Evolutionary conservation across 805 yeast species (phyloP), one percentile per base, ranked within the genome.

Genomic region (Saccharomyces paradoxus): DNA sequence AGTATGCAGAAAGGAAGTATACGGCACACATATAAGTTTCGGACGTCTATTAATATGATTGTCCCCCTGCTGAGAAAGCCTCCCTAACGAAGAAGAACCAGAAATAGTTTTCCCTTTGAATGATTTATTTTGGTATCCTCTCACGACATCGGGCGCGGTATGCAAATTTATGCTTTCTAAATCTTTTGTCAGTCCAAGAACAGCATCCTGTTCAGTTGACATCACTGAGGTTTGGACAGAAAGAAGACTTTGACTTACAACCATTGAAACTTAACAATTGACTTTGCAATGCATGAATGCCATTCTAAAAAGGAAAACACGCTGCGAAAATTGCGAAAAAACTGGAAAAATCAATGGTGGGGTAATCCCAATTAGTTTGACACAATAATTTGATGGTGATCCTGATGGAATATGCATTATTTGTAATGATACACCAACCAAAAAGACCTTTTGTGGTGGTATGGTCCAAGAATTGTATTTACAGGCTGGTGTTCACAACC

Each of bases 1-100:
- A 17, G 50, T 44, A 41, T 60, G 63, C 27, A 52, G 21, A 48
- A 57, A 54, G 8, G n/a, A 29, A n/a, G 46, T 37, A 31, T 48
- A 53, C 41, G 53, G 51, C 4, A 53, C 22, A 30, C 8, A 17
- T 41, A 8, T 37, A 21, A 17, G 17, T 37, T 17, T n/a, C 17
- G 44, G 12, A 9, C 22, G 5, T 37, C 24, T 10, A 7, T 37
- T 21, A 1, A 6, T 9, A 37, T 37, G 4, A 3, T n/a, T 17
- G 8, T 37, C 22, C 17, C 4, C 2, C 7, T 37, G 44, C 17
- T n/a, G 44, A 7, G 24, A 37, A 37, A 24, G 12, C 24, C 2
- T 17, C 22, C 13, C 7, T 9, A 1, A 8, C 24, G 10, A 37
- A 7, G 44, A 37, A 8, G 44, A 7, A 9, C 3, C 12, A 37